Percentiles rank a stretch among this genome's conserved stretches.
Conservation (phyloP, 2,329 filamentous ascomycete species). For the Fusarium austroafricanum region DNA sequence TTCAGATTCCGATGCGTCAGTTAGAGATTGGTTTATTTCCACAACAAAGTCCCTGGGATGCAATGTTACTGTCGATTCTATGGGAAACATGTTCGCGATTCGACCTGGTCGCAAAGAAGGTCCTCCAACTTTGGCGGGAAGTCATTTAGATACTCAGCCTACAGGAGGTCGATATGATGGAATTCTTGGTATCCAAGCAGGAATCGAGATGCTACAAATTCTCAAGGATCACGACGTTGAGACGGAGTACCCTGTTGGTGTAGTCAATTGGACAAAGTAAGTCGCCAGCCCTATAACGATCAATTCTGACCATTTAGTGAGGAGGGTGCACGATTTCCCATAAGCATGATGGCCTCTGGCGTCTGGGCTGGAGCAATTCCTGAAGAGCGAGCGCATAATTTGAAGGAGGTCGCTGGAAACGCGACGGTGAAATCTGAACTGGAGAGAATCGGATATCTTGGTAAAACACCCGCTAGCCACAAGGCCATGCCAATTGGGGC, state of each 20-base stretch:
- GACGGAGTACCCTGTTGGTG: conserved; percentile 77
- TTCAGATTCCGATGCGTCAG: conserved; percentile 76
- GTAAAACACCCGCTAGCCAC: conserved; percentile 53
- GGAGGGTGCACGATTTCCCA: conserved; percentile 83
- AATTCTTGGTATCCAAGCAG: conserved; percentile 78
- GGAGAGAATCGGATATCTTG: conserved; percentile 77
- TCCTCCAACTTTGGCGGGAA: conserved; percentile 75
- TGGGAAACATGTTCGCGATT: conserved; percentile 85
- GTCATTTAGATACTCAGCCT: conserved; percentile 75
- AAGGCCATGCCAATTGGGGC: conserved; percentile 69
- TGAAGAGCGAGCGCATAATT: conserved; percentile 68
- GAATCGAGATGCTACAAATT: conserved; percentile 76
- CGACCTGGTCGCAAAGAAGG: conserved; percentile 71
- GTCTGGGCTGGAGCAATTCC: conserved; percentile 80
- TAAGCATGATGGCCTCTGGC: conserved; percentile 78
- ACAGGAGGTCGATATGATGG: conserved; percentile 79
- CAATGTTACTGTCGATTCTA: conserved; percentile 74
- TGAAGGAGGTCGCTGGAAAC: conserved; percentile 66
- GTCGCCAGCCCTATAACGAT: fast-evolving
- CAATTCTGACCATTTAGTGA: conserved; percentile 62
- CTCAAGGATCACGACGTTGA: conserved; percentile 75
- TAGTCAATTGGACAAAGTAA: conserved; percentile 83
- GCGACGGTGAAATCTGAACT: conserved; percentile 60
- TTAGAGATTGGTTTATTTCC: conserved; percentile 79
- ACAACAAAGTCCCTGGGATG: conserved; percentile 74